These are phyloP conservation scores for Carpinus fangiana DNA, from an alignment of 306 rosid species.

Conservation along the genomic window DNA sequence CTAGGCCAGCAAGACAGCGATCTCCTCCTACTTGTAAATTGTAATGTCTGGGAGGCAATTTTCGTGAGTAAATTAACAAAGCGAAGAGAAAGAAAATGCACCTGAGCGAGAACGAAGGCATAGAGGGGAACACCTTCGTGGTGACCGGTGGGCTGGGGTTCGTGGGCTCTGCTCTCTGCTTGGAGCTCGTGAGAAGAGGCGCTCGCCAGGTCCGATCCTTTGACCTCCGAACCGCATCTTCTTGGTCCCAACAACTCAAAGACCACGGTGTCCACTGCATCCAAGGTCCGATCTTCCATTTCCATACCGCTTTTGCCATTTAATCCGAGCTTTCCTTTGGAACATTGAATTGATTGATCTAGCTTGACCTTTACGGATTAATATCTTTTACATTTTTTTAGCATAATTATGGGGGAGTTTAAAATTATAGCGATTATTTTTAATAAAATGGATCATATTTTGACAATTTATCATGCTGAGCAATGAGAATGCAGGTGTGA, in stretches of 20 bases:
- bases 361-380: background rate
- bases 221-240: slow-evolving; percentile 66
- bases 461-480: background rate
- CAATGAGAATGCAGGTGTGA: too few species aligned
- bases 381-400: background rate
- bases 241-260: slow-evolving; percentile 53
- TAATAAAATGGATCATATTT: background rate
- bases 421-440: background rate
- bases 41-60: background rate
- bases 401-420: background rate
- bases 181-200: slow-evolving; percentile 76
- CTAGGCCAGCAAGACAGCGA: too few species aligned
- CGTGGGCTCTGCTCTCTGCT: slow-evolving; percentile 82
- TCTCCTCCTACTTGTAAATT: too few species aligned
- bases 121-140: slow-evolving; percentile 66
- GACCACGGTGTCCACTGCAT: slow-evolving; percentile 55
- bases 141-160: slow-evolving; percentile 91
- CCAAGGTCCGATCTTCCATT: slow-evolving; percentile 47
- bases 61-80: background rate
- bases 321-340: background rate
- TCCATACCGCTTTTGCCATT: background rate
- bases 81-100: slow-evolving; percentile 44
- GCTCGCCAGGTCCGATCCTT: slow-evolving; percentile 72
- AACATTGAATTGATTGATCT: background rate
- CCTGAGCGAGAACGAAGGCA: slow-evolving; percentile 87